Evolutionary conservation across 139 green algal species (phyloP).

Genomic region (Coccomyxa sp.): DNA sequence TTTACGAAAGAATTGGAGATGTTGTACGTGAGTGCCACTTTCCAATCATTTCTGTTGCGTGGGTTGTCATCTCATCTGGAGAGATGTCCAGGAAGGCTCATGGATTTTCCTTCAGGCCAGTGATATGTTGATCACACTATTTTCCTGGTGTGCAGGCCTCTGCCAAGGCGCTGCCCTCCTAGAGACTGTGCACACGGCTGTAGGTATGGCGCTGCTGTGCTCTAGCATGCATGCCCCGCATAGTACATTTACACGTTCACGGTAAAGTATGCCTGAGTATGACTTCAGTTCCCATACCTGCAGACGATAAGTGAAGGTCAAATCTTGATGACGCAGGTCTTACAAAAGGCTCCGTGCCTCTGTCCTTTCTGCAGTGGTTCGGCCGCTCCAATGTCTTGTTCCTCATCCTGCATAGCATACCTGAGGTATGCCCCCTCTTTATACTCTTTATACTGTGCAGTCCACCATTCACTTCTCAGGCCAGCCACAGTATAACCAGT

Average conservation of each 20-base stretch:
- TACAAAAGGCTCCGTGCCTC: conserved; percentile 46
- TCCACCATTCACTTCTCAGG: not conserved
- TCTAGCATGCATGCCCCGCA: not conserved
- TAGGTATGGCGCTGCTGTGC: not conserved
- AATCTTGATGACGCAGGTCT: conserved; percentile 28
- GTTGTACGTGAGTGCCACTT: too few relatives aligned
- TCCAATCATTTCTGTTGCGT: too few relatives aligned
- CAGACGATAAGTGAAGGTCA: too few relatives aligned
- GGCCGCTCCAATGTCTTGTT: conserved; percentile 68
- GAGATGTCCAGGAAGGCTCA: too few relatives aligned
- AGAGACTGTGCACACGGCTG: conserved; percentile 41
- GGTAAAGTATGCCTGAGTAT: not conserved
- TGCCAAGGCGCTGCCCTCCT: conserved; percentile 14
- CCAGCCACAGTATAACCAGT: not conserved
- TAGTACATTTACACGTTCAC: not conserved
- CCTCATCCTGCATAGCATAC: conserved; percentile 39
- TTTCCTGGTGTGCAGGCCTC: not conserved
- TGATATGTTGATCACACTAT: not conserved
- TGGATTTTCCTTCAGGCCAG: too few relatives aligned
- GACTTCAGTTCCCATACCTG: too few relatives aligned
- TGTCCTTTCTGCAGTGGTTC: conserved; percentile 62
- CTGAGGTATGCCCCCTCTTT: conserved; percentile 24
- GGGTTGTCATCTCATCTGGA: too few relatives aligned
- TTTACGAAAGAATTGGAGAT: too few relatives aligned
- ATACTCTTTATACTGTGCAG: not conserved